Conservation (phyloP, 805 yeast species). For the Kodamaea leandrae region DNA sequence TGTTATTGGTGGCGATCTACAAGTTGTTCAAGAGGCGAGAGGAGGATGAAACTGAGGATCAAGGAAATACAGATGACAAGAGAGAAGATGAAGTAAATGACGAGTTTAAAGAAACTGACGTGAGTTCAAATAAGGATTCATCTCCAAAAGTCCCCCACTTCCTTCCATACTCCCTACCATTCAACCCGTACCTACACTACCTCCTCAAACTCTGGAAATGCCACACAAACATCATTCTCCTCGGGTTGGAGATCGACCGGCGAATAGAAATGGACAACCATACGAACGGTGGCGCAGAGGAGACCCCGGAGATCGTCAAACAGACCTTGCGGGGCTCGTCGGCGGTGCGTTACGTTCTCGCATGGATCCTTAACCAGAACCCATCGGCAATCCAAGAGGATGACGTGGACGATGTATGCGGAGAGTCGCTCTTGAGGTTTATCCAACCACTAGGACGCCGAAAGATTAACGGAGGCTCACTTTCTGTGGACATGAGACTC, state of each 20-base stretch:
- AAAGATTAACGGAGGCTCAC: slow-evolving; percentile 53
- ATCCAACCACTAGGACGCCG: slow-evolving; percentile 67
- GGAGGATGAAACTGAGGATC: slow-evolving; percentile 3
- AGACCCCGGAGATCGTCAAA: slow-evolving; percentile 33
- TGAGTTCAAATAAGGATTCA: no score
- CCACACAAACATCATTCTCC: slow-evolving; percentile 54
- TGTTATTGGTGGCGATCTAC: slow-evolving; percentile 30
- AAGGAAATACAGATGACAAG: slow-evolving; percentile 2
- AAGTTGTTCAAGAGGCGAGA: slow-evolving; percentile 28
- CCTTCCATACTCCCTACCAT: slow-evolving; percentile 34
- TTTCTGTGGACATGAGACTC: slow-evolving; percentile 56
- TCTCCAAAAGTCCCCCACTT: no score
- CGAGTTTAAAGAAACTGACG: not conserved
- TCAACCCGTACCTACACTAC: slow-evolving; percentile 62
- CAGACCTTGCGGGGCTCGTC: slow-evolving; percentile 56
- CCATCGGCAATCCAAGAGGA: slow-evolving; percentile 18
- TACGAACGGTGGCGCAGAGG: slow-evolving; percentile 20
- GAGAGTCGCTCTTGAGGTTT: slow-evolving; percentile 57
- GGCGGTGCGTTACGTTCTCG: slow-evolving; percentile 59
- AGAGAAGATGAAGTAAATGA: not conserved
- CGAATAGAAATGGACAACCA: slow-evolving; percentile 31
- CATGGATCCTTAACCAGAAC: slow-evolving; percentile 56
- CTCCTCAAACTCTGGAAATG: slow-evolving; percentile 65
- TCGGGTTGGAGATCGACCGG: slow-evolving; percentile 55
- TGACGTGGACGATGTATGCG: slow-evolving; percentile 48